These are phyloP conservation scores for Aquilaria yunnanensis DNA, from an alignment of 345 rosid genomes.

Conservation along the genomic window DNA sequence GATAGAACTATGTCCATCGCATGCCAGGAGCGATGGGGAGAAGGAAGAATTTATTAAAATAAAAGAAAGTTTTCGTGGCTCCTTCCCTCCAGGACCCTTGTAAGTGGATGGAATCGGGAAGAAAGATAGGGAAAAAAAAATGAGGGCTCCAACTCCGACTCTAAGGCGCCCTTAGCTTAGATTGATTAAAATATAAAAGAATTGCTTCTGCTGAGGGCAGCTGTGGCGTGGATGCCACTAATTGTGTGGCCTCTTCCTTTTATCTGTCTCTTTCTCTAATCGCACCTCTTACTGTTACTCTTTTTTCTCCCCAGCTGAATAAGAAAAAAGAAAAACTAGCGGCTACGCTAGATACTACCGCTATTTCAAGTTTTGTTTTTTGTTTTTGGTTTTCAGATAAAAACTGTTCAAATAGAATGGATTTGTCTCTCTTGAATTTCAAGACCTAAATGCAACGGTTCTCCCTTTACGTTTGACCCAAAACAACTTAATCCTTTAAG, in stretches of 20 bases:
- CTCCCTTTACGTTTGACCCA: no score
- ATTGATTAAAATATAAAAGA: no score
- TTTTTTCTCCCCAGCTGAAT: no score
- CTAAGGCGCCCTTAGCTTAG: no score
- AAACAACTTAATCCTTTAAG: no score
- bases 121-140: constrained; percentile 13
- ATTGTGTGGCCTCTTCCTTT: constrained; percentile 28
- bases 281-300: no score
- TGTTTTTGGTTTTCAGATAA: no score
- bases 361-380: no score
- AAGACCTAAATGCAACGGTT: not conserved
- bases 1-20: constrained; percentile 22
- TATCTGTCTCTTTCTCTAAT: not conserved
- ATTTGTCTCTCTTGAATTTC: not conserved
- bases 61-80: constrained; percentile 16
- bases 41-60: not conserved
- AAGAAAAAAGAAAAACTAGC: no score
- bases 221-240: constrained; percentile 57
- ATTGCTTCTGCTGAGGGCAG: not conserved
- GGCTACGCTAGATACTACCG: no score
- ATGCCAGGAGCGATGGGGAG: constrained; percentile 2
- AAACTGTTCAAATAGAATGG: no score
- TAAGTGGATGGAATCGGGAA: constrained; percentile 29
- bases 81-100: constrained; percentile 21
- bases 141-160: not conserved